Conservation (phyloP, 2,329 filamentous ascomycete species). For the Phoma sp. region DNA sequence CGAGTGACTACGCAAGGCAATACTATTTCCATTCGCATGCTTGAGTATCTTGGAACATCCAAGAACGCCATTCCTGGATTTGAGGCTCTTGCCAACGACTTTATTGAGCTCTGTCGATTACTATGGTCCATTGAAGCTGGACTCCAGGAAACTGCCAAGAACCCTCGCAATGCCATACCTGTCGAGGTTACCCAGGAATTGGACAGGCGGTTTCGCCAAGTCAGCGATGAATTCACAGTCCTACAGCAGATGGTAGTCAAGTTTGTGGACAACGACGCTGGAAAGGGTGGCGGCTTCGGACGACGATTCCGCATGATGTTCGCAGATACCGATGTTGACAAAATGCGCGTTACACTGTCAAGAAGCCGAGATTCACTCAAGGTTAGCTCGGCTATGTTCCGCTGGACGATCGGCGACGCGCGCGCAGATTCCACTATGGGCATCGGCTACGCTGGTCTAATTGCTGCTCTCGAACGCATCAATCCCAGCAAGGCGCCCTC, state of each 20-base stretch:
- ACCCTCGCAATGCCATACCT: slow-evolving; percentile 61
- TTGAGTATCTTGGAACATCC: slow-evolving; percentile 45
- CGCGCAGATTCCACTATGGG: slow-evolving; percentile 67
- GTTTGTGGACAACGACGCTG: slow-evolving; percentile 65
- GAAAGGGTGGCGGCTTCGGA: slow-evolving; percentile 66
- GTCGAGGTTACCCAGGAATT: slow-evolving; percentile 69
- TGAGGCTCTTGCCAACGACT: slow-evolving; percentile 68
- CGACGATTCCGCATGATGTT: slow-evolving; percentile 66
- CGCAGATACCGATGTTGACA: slow-evolving; percentile 65
- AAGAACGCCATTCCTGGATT: slow-evolving; percentile 49
- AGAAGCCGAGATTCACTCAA: slow-evolving; percentile 68
- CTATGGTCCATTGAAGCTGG: slow-evolving; percentile 74
- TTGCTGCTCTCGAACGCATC: slow-evolving; percentile 67
- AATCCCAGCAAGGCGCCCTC: slow-evolving; percentile 39
- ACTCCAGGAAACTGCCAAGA: slow-evolving; percentile 57
- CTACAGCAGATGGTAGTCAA: slow-evolving; percentile 69
- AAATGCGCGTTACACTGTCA: slow-evolving; percentile 64
- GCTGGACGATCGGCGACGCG: slow-evolving; percentile 67
- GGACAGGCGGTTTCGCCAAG: slow-evolving; percentile 68
- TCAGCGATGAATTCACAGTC: slow-evolving; percentile 67
- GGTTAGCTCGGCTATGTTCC: slow-evolving; percentile 70
- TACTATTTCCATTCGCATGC: slow-evolving; percentile 60
- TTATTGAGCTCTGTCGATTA: slow-evolving; percentile 71
- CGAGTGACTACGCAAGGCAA: slow-evolving; percentile 63
- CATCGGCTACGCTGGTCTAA: slow-evolving; percentile 72